Base-by-base conservation (phyloP, 257 asterid species). In the Lantana camara region DNA sequence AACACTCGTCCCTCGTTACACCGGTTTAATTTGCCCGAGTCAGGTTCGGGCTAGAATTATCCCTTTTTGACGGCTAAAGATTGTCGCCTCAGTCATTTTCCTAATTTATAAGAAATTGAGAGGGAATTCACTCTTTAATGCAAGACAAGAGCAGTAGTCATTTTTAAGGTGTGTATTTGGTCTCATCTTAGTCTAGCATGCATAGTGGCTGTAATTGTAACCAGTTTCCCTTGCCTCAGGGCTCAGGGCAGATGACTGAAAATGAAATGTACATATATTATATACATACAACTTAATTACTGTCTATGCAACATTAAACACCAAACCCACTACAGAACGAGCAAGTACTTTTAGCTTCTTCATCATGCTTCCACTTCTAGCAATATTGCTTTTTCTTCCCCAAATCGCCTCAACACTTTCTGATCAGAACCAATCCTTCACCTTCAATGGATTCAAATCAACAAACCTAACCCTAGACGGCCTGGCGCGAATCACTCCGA, bases 381-480 rank as follows among this genome's bases (percentile, higher is more conserved):
- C 53, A 15, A n/a, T n/a, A n/a, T 16, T 61, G 17, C 48, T 78
- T 15, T 27, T 68, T 13, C 2, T 52, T 19, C 42, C 56, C 21
- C 34, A 57, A 20, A 16, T 74, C 42, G 37, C 57, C 21, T 7
- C 40, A 14, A 49, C 66, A 53, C 32, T 53, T 17, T 66, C 77
- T 3, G 63, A 76, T 3, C 20, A 65, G 27, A 41, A 71, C 14
- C 48, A 69, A 63, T 52, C 72, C 17, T 81, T 88, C 70, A 62
- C 58, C 53, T 83, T 60, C 79, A 80, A 78, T 58, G 95, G 91
- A 9, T 85, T 85, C 72, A 67, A 37, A 20, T 57, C 81, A 9
- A 57, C 72, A 0, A 73, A 73, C 42, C 19, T 88, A n/a, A 78
- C 56, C 60, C 78, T 88, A 11, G 88, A 88, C 38, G 95, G 95